Conservation (phyloP, 768 basidiomycete species). For the Rhodocollybia butyracea region DNA sequence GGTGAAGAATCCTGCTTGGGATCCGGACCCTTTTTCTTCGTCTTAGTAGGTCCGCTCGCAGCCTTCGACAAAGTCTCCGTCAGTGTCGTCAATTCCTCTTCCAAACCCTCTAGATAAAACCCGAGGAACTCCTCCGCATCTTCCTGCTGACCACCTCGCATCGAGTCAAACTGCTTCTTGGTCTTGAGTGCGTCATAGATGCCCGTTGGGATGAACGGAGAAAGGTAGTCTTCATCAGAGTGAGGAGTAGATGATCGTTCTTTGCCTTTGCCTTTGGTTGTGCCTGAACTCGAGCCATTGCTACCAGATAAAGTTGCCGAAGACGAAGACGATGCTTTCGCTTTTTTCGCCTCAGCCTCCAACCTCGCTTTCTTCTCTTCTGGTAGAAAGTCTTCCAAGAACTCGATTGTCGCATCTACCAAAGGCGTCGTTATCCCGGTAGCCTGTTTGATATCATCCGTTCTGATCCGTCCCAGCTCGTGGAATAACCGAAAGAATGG, state of each 20-base stretch:
- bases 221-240: slow-evolving; percentile 42
- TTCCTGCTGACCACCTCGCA: slow-evolving; percentile 95
- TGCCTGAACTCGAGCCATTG: slow-evolving; percentile 1
- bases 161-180: slow-evolving; percentile 90
- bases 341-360: slow-evolving; percentile 18
- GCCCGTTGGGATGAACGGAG: slow-evolving; percentile 80
- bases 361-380: slow-evolving; percentile 24
- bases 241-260: slow-evolving; percentile 11
- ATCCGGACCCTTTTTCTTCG: background rate
- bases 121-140: slow-evolving; percentile 99
- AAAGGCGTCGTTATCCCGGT: slow-evolving; percentile 40
- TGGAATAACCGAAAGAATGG: slow-evolving; percentile 80
- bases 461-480: slow-evolving; percentile 51
- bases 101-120: slow-evolving; percentile 91
- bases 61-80: background rate
- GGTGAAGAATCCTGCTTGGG: background rate
- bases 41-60: background rate
- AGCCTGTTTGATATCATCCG: slow-evolving; percentile 17
- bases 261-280: slow-evolving; percentile 34
- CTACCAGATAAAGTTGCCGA: background rate
- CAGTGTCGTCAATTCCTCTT: slow-evolving; percentile 68
- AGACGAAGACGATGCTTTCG: slow-evolving; percentile 2
- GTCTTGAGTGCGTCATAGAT: slow-evolving; percentile 93
- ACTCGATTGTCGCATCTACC: slow-evolving; percentile 66
- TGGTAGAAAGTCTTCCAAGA: slow-evolving; percentile 71